Conservation (phyloP, 2,329 filamentous ascomycete genomes). For the Phialophora chinensis region DNA sequence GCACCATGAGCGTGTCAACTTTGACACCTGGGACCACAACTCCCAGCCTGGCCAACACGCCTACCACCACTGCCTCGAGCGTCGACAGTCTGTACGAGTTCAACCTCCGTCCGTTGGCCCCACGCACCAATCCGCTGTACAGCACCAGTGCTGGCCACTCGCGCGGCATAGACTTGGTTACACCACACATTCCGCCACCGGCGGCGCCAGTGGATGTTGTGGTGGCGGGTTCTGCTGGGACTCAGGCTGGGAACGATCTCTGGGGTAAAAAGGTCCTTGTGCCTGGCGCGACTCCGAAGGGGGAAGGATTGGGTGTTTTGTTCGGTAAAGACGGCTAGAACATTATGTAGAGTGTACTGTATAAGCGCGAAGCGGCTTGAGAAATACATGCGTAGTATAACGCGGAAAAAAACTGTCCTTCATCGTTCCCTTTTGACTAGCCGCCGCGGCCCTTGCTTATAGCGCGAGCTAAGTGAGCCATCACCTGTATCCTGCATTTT, state of each 20-base stretch:
- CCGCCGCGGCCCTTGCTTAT: no score
- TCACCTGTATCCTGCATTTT: no score
- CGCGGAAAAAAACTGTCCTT: no score
- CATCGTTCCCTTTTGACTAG: no score
- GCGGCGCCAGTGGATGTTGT: conserved; percentile 12
- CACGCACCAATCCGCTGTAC: conserved; percentile 50
- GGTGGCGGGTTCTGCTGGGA: conserved; percentile 10
- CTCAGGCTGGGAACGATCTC: conserved; percentile 21
- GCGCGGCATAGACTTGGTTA: conserved; percentile 48
- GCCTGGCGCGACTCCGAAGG: conserved; percentile 18
- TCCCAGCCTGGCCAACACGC: conserved; percentile 46
- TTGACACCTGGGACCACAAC: conserved; percentile 37
- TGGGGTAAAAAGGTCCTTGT: conserved; percentile 36
- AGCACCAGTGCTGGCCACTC: conserved; percentile 40
- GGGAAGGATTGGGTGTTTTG: conserved; percentile 32
- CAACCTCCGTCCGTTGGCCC: conserved; percentile 48
- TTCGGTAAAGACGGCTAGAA: conserved; percentile 22
- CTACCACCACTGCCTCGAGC: conserved; percentile 49
- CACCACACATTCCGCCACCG: conserved; percentile 45
- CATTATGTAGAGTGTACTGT: background rate
- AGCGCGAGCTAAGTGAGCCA: no score
- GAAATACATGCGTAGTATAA: background rate
- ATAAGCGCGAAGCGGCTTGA: background rate
- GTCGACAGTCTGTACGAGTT: conserved; percentile 43
- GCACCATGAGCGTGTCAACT: conserved; percentile 43